Base-by-base conservation (phyloP, 2,329 filamentous ascomycete genomes). In the Pseudocercospora macadamiae region DNA sequence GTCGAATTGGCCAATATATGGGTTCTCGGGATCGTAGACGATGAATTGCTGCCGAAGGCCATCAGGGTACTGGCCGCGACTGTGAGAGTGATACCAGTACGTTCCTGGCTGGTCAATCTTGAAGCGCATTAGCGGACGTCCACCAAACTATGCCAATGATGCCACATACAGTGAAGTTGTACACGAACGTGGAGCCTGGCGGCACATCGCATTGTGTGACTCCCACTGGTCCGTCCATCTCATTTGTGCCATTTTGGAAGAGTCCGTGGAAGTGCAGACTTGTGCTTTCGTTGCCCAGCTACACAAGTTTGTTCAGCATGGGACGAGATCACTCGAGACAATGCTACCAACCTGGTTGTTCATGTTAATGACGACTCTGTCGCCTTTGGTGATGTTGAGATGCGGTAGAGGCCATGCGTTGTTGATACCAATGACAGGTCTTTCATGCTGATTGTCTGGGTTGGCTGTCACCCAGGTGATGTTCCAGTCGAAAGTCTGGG, bases 201-300 rank as follows among this genome's bases (percentile, higher is more conserved):
- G 84, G 79, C 47, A 91, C 87, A 0, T 83, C 80, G 61, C 87
- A 89, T 69, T 90, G 88, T 0, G 83, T 87, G 4, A 90, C 80
- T 32, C 84, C 87, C 0, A 85, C 79, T 1, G 88, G 83, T 0
- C 89, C 90, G 67, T 93, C 89, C 86, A 91, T 90, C 57, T 81
- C 81, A 59, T 86, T 90, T 0, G 88, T 89, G 9, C 88, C 88
- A 64, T 90, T 90, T 70, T 91, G 89, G 69, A 86, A 91, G 62
- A 93, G 80, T 14, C 90, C 90, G 65, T 93, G 90, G 72, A 89
- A 93, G 70, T 93, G 90, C 4, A 93, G 79, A 34, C 82, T 83
- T 7, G 87, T 88, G 10, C 81, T 83, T 64, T 83, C 73, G 64
- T 91, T 89, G 10, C 79, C 77, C 0, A 89, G 83, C 70, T 72